Evolutionary conservation across 2,329 filamentous ascomycete species (phyloP), one percentile per base, ranked within the genome.

Genomic region (Albophoma yamanashiensis): DNA sequence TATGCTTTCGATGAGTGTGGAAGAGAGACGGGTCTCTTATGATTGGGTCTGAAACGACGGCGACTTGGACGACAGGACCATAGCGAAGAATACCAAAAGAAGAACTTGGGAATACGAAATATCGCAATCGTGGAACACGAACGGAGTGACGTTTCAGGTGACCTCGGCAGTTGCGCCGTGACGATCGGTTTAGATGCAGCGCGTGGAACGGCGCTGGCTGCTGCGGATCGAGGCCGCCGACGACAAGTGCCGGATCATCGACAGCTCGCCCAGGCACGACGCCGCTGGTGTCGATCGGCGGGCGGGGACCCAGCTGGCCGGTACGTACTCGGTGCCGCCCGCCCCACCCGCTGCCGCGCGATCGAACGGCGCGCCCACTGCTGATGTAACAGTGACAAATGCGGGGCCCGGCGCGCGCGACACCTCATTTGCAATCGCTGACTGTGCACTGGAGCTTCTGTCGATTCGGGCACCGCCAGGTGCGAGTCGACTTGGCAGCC

Each of bases 331-430:
- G n/a, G n/a, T n/a, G n/a, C 27, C 57, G 22, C 15, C 17, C 8
- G 50, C 1, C 50, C 50, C 50, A 36, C 20, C 50, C 50, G 17
- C 9, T 36, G 5, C 12, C 36, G 36, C 36, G 9, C 47, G 27
- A 12, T 14, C 43, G 45, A 50, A 15, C 4, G 43, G 43, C 22
- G 22, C 22, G 43, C 17, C 45, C 38, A 14, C 25, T 31, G 58
- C 53, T 59, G 58, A 59, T 43, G 58, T 40, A 59, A 59, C 58
- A 3, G 52, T 59, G 58, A 59, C 58, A 59, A 56, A 52, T 52
- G 27, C 8, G 47, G 47, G 47, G 4, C 47, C 14, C 47, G 6
- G 6, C 47, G 25, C 1, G 34, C 34, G 22, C 25, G 36, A 14
- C 11, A 36, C 34, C 9, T 14, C 6, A 56, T 56, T 56, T 56